Percentiles rank a stretch among this genome's conserved stretches.
These are phyloP conservation scores for Aspergillus indologenus DNA, from an alignment of 495 filamentous ascomycete genomes.

Conservation along the genomic window DNA sequence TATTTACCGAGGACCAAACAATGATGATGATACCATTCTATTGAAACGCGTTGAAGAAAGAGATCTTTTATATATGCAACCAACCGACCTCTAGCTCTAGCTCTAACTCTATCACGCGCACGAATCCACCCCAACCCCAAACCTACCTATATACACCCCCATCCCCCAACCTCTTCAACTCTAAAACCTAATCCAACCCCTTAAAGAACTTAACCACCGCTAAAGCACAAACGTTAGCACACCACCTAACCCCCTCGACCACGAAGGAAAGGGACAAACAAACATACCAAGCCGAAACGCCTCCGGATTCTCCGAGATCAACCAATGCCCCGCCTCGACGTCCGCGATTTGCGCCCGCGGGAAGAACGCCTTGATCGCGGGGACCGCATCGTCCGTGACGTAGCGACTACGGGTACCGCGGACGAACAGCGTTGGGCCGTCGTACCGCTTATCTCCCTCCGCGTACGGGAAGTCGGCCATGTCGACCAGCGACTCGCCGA, in stretches of 20 bases:
- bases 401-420: conserved; percentile 81
- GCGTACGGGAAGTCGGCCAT: conserved; percentile 82
- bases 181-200: conserved; percentile 3
- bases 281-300: conserved; percentile 73
- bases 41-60: too few relatives aligned
- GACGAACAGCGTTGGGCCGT: conserved; percentile 77
- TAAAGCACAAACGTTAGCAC: conserved; percentile 13
- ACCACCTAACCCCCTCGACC: background rate
- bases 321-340: conserved; percentile 89
- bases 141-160: background rate
- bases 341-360: conserved; percentile 76
- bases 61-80: background rate
- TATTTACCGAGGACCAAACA: background rate
- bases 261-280: background rate
- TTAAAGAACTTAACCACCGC: conserved; percentile 42
- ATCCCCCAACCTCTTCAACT: background rate
- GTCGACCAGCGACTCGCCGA: conserved; percentile 56
- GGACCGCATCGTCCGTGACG: conserved; percentile 82
- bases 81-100: background rate
- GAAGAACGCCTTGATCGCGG: conserved; percentile 85
- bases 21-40: background rate
- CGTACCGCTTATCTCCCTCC: conserved; percentile 56
- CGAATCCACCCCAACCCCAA: background rate
- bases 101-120: background rate
- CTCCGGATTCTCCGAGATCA: conserved; percentile 90